phyloP scores from a whole-genome alignment of 73 alveolate genomes.

The Paramecium sexaurelia region DNA sequence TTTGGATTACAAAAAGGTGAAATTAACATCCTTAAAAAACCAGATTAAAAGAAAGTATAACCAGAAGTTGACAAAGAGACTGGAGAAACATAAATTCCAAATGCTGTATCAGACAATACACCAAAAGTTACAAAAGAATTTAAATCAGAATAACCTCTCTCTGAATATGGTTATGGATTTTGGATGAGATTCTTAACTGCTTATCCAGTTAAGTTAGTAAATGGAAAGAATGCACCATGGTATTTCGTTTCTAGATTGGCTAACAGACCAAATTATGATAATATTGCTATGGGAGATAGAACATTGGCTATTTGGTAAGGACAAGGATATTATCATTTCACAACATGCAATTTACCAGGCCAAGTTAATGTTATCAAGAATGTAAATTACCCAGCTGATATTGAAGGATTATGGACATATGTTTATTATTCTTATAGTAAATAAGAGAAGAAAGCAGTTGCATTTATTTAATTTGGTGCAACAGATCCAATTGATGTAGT shows the following conservation, averaged over 20 bases:
- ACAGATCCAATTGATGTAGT: background rate
- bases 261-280: slow-evolving; percentile 14
- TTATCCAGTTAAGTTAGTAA: background rate
- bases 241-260: slow-evolving; percentile 50
- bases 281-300: slow-evolving; percentile 60
- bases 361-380: slow-evolving; percentile 24
- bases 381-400: slow-evolving; percentile 30
- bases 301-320: slow-evolving; percentile 54
- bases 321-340: slow-evolving; percentile 23
- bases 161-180: slow-evolving; percentile 53
- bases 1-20: background rate
- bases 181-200: slow-evolving; percentile 46
- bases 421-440: slow-evolving; percentile 32
- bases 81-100: background rate
- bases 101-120: background rate
- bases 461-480: slow-evolving; percentile 17
- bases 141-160: background rate
- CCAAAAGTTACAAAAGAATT: background rate
- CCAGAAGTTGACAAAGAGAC: slow-evolving; percentile 18
- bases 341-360: slow-evolving; percentile 28
- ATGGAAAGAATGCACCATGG: slow-evolving; percentile 57
- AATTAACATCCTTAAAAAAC: background rate
- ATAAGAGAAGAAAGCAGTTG: slow-evolving; percentile 48
- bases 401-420: slow-evolving; percentile 59
- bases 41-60: slow-evolving; percentile 4